Evolutionary conservation across 352 stramenopile species (phyloP), one percentile per base, ranked within the genome.

Genomic region (Phytophthora citricola): DNA sequence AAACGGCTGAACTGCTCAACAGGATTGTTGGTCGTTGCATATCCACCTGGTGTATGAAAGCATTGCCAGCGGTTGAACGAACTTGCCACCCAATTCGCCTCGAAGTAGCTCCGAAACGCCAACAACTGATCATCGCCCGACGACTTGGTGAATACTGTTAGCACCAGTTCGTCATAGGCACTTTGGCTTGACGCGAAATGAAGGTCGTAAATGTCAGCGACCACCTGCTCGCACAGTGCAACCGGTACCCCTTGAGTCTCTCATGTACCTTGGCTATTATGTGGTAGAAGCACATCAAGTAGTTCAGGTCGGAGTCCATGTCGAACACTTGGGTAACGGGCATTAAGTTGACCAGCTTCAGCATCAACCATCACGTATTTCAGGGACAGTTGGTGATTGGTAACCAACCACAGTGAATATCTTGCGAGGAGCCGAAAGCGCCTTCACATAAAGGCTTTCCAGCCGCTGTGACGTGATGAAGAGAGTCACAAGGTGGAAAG

Each of bases 21-120:
- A 2, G 55, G 55, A 24, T 63, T 63, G 17, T 26, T 63, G 9
- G 55, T 56, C 8, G 44, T 63, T 0, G 44, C 55, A 11, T 32
- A 55, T 20, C 44, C 55, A 0, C 29, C 15, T 20, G 20, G 44
- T 0, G 31, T 43, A 1, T 14, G 39, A 12, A 49, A 63, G 10
- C 32, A 47, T 24, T 63, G 36, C 22, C 55, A 55, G 6, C 10
- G 10, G 2, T 3, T 1, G 17, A 50, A 59, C 4, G 10, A 5
- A 4, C 31, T 20, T 0, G 8, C 7, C 10, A 59, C 9, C 40
- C 40, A 59, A 12, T 40, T 5, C 1, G 8, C 1, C 12, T 22
- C 24, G 24, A 58, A 58, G 2, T 58, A 58, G 22, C 3, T 29
- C 9, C 5, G 26, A 55, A 55, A 55, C 8, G 7, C 29, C 29